Percentiles rank a stretch among this genome's conserved stretches.
These are phyloP conservation scores for Xenoacremonium recifei DNA, from an alignment of 2,329 filamentous ascomycete species.

Conservation along the genomic window DNA sequence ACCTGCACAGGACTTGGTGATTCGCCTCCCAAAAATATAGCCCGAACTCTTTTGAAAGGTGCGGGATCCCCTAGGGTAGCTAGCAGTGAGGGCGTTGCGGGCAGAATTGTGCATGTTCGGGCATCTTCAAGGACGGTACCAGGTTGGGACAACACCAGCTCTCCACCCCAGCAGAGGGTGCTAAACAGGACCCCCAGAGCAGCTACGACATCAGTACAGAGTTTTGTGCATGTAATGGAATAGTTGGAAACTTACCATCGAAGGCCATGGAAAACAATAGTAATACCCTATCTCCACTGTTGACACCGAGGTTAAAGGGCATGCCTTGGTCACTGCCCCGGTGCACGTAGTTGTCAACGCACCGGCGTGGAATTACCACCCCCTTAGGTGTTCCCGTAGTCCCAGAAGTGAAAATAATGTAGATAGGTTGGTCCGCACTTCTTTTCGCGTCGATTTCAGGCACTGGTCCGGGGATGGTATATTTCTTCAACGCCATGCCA, in stretches of 20 bases:
- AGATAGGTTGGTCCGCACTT: constrained; percentile 1
- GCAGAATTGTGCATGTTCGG: background rate
- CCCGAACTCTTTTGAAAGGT: background rate
- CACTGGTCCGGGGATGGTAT: background rate
- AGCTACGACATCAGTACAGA: background rate
- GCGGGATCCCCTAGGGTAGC: background rate
- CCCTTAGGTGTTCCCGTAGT: constrained; percentile 11
- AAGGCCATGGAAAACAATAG: background rate
- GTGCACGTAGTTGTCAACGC: background rate
- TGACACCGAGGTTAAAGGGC: background rate
- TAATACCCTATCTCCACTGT: background rate
- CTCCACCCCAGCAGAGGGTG: background rate
- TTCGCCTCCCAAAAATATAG: background rate
- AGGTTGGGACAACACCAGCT: background rate
- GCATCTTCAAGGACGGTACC: background rate
- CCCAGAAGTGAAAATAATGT: constrained; percentile 12
- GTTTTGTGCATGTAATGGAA: background rate
- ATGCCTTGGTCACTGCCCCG: background rate
- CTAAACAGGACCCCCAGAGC: background rate
- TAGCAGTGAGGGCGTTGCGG: background rate
- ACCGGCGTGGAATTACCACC: background rate
- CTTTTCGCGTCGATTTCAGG: background rate
- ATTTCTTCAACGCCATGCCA: background rate
- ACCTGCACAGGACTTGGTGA: background rate
- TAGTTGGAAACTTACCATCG: background rate